Percentiles rank a stretch among this genome's conserved stretches.
These are phyloP conservation scores for Aspergillus tubingensis DNA, from an alignment of 2,329 filamentous ascomycete species.

Conservation along the genomic window DNA sequence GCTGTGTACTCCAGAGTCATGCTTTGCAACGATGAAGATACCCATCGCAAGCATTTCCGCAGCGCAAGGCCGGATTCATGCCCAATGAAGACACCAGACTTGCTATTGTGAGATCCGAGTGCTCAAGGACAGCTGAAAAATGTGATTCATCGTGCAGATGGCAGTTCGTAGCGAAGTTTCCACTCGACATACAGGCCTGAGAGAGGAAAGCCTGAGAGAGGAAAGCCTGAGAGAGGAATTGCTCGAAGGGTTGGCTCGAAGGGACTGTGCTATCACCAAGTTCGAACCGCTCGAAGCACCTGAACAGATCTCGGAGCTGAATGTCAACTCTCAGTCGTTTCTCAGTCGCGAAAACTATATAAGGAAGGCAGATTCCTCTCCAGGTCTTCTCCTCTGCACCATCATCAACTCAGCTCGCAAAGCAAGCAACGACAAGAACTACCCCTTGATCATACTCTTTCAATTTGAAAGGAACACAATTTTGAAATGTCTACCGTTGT, in stretches of 20 bases:
- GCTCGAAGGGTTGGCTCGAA: not conserved
- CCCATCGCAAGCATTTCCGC: not conserved
- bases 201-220: too few species aligned
- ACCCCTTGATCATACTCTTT: not conserved
- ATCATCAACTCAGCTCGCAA: not conserved
- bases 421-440: not conserved
- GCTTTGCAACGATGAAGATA: not conserved
- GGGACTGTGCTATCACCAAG: not conserved
- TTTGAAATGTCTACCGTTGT: not conserved
- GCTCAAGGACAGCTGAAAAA: not conserved
- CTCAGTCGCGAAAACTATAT: not conserved
- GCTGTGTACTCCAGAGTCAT: not conserved
- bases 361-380: not conserved
- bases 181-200: not conserved
- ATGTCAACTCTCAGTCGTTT: not conserved
- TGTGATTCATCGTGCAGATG: slow-evolving; percentile 2
- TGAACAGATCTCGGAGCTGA: not conserved
- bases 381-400: not conserved
- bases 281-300: not conserved
- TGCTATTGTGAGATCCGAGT: not conserved
- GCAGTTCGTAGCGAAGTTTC: not conserved
- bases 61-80: not conserved
- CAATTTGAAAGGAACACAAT: not conserved
- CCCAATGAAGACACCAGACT: not conserved
- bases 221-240: too few species aligned